These are phyloP conservation scores for Limonium bicolor DNA, from an alignment of 148 eudicot species.

Conservation along the genomic window DNA sequence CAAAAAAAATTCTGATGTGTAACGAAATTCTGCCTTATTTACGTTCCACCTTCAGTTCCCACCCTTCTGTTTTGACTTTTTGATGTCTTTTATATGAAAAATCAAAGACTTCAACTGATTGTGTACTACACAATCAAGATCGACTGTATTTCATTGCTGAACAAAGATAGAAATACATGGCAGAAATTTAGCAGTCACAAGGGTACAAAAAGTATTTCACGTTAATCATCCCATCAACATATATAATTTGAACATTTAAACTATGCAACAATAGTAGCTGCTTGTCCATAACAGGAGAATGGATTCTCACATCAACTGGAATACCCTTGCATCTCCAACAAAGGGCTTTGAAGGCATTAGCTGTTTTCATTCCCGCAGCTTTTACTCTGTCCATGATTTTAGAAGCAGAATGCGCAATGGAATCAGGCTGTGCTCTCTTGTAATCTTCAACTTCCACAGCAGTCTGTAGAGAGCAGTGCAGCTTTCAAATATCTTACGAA, in stretches of 20 bases:
- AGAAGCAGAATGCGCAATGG: conserved; percentile 86
- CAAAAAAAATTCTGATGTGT: background rate
- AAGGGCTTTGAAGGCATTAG: conserved; percentile 69
- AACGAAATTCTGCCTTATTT: too few relatives aligned
- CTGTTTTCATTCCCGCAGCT: conserved; percentile 90
- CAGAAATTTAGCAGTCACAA: background rate
- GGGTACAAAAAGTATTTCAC: too few relatives aligned
- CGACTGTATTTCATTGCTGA: too few relatives aligned
- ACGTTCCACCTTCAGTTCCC: too few relatives aligned
- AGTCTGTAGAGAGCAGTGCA: conserved; percentile 34
- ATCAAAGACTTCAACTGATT: too few relatives aligned
- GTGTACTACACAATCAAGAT: too few relatives aligned
- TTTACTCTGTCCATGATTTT: conserved; percentile 80
- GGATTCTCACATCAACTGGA: conserved; percentile 76
- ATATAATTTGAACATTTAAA: too few relatives aligned
- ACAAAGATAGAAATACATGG: too few relatives aligned
- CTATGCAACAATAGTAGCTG: background rate
- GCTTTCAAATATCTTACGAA: background rate
- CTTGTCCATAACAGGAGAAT: background rate
- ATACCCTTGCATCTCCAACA: conserved; percentile 97
- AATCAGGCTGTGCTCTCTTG: conserved; percentile 80
- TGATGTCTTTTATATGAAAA: too few relatives aligned
- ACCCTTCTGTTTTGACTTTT: too few relatives aligned
- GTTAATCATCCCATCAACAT: too few relatives aligned
- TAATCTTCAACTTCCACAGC: conserved; percentile 77